Percentiles rank a stretch among this genome's conserved stretches.
Evolutionary conservation across 306 rosid species (phyloP).

Genomic region (Biancaea sappan): DNA sequence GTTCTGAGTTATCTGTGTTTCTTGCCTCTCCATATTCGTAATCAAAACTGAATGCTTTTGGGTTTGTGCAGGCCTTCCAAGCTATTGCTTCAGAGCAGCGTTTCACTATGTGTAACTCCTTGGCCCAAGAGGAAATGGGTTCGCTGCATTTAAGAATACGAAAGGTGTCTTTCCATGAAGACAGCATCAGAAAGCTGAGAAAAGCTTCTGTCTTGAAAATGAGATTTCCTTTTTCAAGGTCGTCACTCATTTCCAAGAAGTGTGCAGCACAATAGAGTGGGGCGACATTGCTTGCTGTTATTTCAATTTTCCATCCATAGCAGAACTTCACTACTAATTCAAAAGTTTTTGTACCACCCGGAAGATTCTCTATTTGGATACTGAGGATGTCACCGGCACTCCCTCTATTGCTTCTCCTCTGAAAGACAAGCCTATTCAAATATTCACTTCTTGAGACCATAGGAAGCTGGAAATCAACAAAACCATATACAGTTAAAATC

Average conservation of each 20-base stretch:
- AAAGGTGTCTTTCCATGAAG: conserved; percentile 82
- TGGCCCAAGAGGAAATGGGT: conserved; percentile 63
- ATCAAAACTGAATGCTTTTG: conserved; percentile 39
- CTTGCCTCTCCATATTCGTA: conserved; percentile 14
- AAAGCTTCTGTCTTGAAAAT: conserved; percentile 67
- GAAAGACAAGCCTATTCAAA: conserved; percentile 68
- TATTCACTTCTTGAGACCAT: conserved; percentile 79
- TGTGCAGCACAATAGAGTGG: conserved; percentile 69
- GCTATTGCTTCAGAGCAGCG: conserved; percentile 73
- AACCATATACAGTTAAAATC: neutral
- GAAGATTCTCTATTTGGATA: conserved; percentile 63
- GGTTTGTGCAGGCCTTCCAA: conserved; percentile 59
- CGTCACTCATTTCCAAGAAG: conserved; percentile 84
- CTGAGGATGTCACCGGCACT: conserved; percentile 10
- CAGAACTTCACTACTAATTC: conserved; percentile 72
- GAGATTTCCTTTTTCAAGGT: conserved; percentile 67
- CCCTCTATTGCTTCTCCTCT: conserved; percentile 44
- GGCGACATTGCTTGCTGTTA: conserved; percentile 57
- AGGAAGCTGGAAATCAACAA: conserved; percentile 56
- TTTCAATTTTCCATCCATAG: conserved; percentile 76
- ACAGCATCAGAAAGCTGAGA: conserved; percentile 55
- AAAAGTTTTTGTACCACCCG: conserved; percentile 66
- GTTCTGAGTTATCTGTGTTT: conserved; percentile 7
- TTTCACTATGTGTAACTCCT: conserved; percentile 53
- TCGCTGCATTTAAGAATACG: conserved; percentile 72